phyloP scores from a whole-genome alignment of 257 asterid genomes.

The Nyctanthes arbortristis region DNA sequence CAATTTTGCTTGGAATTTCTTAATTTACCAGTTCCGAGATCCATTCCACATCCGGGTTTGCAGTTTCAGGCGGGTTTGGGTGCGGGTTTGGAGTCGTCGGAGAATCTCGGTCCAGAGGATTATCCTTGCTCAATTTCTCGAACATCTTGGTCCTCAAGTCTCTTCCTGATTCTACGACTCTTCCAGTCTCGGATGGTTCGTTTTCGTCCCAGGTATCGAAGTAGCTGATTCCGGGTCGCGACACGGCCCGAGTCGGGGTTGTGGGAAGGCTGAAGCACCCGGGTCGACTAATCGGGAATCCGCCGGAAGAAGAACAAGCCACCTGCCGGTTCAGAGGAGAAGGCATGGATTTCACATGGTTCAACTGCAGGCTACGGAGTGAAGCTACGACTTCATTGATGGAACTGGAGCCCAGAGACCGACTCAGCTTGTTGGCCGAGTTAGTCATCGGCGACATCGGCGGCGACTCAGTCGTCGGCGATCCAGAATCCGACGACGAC shows the following conservation, averaged over 20 bases:
- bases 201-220: slow-evolving; percentile 29
- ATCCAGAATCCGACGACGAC: slow-evolving; percentile 34
- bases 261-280: slow-evolving; percentile 45
- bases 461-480: slow-evolving; percentile 42
- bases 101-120: slow-evolving; percentile 46
- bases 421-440: background rate
- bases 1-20: background rate
- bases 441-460: slow-evolving; percentile 43
- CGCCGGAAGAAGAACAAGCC: slow-evolving; percentile 33
- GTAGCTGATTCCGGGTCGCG: slow-evolving; percentile 34
- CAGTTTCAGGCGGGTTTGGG: background rate
- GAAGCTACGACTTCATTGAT: slow-evolving; percentile 41
- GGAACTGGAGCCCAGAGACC: slow-evolving; percentile 1
- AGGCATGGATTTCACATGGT: slow-evolving; percentile 41
- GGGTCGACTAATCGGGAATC: slow-evolving; percentile 22
- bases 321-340: slow-evolving; percentile 31
- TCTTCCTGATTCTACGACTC: slow-evolving; percentile 55
- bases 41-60: slow-evolving; percentile 70
- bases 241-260: slow-evolving; percentile 36
- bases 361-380: slow-evolving; percentile 41
- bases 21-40: slow-evolving; percentile 60
- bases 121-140: slow-evolving; percentile 52
- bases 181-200: slow-evolving; percentile 29
- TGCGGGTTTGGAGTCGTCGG: slow-evolving; percentile 26
- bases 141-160: slow-evolving; percentile 50